These are phyloP conservation scores for Mycena rebaudengoi DNA, from an alignment of 768 basidiomycete genomes.

Conservation along the genomic window DNA sequence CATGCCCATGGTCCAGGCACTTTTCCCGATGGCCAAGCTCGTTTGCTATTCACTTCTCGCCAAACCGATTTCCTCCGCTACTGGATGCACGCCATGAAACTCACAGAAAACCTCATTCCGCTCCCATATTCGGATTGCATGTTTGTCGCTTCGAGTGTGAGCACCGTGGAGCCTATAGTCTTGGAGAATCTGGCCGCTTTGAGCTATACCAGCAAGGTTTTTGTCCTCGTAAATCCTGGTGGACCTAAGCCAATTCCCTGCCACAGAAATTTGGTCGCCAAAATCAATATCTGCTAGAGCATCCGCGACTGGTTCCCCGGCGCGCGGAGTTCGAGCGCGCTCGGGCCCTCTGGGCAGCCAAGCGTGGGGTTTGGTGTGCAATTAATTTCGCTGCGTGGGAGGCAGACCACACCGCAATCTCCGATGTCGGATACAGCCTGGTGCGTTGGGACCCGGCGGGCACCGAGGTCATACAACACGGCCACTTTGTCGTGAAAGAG, in stretches of 20 bases:
- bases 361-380: conserved; percentile 61
- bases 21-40: conserved; percentile 60
- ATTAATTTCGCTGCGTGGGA: conserved; percentile 72
- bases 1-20: conserved; percentile 45
- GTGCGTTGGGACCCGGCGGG: conserved; percentile 52
- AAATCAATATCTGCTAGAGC: conserved; percentile 62
- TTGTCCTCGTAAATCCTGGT: neutral
- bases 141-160: conserved; percentile 52
- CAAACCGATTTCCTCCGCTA: conserved; percentile 70
- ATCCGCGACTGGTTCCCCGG: conserved; percentile 51
- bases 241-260: conserved; percentile 44
- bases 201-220: conserved; percentile 54
- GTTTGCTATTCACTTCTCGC: conserved; percentile 66
- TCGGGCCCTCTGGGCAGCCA: conserved; percentile 55
- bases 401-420: conserved; percentile 57
- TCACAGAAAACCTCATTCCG: conserved; percentile 57
- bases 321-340: conserved; percentile 62
- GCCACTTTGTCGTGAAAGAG: conserved; percentile 58
- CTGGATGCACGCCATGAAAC: conserved; percentile 54
- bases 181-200: conserved; percentile 51
- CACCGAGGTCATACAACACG: conserved; percentile 48
- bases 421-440: conserved; percentile 66
- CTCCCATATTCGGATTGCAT: conserved; percentile 64
- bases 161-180: conserved; percentile 52
- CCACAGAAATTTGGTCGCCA: conserved; percentile 49